These are phyloP conservation scores for Corylus avellana DNA, from an alignment of 306 rosid genomes.

Conservation along the genomic window DNA sequence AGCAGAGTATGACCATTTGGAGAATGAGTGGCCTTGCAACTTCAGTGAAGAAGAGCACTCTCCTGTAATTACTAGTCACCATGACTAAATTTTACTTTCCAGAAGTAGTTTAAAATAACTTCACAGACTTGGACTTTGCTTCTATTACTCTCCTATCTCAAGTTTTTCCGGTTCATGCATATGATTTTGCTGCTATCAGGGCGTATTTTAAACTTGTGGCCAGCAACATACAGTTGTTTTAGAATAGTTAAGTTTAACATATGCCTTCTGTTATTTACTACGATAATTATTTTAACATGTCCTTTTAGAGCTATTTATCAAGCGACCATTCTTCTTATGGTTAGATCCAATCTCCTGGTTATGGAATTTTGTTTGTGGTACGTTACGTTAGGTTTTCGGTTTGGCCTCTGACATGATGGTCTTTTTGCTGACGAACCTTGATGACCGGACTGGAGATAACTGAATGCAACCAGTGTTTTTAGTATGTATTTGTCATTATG, in stretches of 20 bases:
- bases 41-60: conserved; percentile 37
- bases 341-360: neutral
- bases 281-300: neutral
- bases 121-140: conserved; percentile 3
- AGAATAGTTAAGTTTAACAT: neutral
- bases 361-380: neutral
- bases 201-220: neutral
- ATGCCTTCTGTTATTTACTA: neutral
- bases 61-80: conserved; percentile 39
- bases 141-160: neutral
- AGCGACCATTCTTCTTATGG: neutral
- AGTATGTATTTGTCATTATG: neutral
- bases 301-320: neutral
- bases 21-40: conserved; percentile 58
- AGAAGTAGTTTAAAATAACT: conserved; percentile 3
- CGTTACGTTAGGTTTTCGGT: neutral
- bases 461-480: neutral
- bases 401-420: neutral
- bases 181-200: neutral
- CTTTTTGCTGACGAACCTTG: neutral
- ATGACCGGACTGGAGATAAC: neutral
- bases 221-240: neutral
- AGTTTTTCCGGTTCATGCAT: neutral
- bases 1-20: conserved; percentile 49
- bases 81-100: neutral